A percentile compares a stretch with the other conserved stretches of the same genome.
phyloP scores from a whole-genome alignment of 768 basidiomycete genomes.

The Leucocoprinus birnbaumii region DNA sequence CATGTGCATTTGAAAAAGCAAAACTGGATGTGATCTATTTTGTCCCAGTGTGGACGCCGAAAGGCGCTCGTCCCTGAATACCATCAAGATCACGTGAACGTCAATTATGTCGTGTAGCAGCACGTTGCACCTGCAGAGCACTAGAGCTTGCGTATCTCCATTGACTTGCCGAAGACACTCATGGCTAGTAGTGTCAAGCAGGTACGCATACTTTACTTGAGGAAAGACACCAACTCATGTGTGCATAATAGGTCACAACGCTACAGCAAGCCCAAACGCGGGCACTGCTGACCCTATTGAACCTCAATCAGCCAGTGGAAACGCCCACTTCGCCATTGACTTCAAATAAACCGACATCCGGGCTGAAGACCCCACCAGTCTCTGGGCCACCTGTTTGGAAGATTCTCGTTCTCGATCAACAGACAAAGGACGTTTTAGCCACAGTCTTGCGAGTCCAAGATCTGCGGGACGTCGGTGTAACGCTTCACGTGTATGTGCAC shows the following conservation, averaged over 20 bases:
- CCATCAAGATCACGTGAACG: constrained; percentile 7
- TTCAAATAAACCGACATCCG: constrained; percentile 33
- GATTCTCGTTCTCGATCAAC: constrained; percentile 90
- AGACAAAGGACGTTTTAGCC: constrained; percentile 94
- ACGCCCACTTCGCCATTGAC: constrained; percentile 28
- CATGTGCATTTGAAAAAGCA: no score
- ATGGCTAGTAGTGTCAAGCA: constrained; percentile 35
- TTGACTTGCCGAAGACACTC: not conserved
- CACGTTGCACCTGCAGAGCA: constrained; percentile 5
- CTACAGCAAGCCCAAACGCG: constrained; percentile 88
- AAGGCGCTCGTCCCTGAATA: no score
- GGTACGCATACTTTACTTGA: constrained; percentile 19
- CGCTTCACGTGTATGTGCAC: constrained; percentile 86
- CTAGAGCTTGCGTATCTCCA: not conserved
- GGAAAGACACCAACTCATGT: not conserved
- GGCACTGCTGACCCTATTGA: constrained; percentile 82
- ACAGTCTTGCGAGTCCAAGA: constrained; percentile 96
- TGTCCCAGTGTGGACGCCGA: no score
- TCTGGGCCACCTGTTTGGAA: constrained; percentile 91
- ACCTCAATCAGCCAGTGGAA: constrained; percentile 69
- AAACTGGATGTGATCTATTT: no score
- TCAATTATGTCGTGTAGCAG: not conserved
- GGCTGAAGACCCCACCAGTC: constrained; percentile 48
- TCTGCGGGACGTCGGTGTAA: constrained; percentile 93
- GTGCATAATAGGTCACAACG: constrained; percentile 40